phyloP scores from a whole-genome alignment of 768 basidiomycete genomes.

The Collybia sp. region DNA sequence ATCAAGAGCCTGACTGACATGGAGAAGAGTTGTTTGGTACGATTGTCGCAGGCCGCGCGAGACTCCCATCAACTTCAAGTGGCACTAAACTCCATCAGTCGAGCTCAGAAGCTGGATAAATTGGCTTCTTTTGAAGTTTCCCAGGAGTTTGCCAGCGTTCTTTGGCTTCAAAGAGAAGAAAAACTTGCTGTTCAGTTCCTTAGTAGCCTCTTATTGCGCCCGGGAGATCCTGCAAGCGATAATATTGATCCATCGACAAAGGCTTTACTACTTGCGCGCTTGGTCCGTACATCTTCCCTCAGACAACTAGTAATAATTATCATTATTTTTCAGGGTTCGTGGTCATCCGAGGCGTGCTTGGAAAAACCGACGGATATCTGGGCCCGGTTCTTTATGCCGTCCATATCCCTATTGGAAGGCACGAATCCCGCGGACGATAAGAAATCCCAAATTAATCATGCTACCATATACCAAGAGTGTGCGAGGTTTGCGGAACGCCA shows the following conservation, averaged over 20 bases:
- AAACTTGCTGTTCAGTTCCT: slow-evolving; percentile 76
- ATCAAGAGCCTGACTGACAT: slow-evolving; percentile 44
- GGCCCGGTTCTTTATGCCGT: slow-evolving; percentile 63
- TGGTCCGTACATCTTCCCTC: slow-evolving; percentile 42
- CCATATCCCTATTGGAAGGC: slow-evolving; percentile 31
- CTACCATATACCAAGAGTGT: slow-evolving; percentile 71
- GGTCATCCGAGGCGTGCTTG: slow-evolving; percentile 85
- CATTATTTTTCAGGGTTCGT: slow-evolving; percentile 61
- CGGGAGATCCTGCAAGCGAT: slow-evolving; percentile 15
- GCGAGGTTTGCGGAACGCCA: slow-evolving; percentile 90
- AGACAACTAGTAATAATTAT: background rate
- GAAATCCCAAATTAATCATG: slow-evolving; percentile 29
- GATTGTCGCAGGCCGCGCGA: slow-evolving; percentile 70
- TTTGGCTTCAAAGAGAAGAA: slow-evolving; percentile 88
- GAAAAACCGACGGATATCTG: slow-evolving; percentile 74
- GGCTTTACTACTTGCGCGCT: slow-evolving; percentile 48
- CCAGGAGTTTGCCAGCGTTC: slow-evolving; percentile 82
- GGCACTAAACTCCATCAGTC: slow-evolving; percentile 80
- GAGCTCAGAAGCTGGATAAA: slow-evolving; percentile 60
- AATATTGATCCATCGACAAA: slow-evolving; percentile 18
- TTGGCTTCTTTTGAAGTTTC: slow-evolving; percentile 46
- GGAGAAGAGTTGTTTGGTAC: slow-evolving; percentile 68
- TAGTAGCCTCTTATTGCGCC: slow-evolving; percentile 25
- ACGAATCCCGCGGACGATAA: slow-evolving; percentile 9
- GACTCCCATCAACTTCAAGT: slow-evolving; percentile 66